Base-by-base conservation (phyloP, 345 rosid species). In the Eucalyptus polybractea region DNA sequence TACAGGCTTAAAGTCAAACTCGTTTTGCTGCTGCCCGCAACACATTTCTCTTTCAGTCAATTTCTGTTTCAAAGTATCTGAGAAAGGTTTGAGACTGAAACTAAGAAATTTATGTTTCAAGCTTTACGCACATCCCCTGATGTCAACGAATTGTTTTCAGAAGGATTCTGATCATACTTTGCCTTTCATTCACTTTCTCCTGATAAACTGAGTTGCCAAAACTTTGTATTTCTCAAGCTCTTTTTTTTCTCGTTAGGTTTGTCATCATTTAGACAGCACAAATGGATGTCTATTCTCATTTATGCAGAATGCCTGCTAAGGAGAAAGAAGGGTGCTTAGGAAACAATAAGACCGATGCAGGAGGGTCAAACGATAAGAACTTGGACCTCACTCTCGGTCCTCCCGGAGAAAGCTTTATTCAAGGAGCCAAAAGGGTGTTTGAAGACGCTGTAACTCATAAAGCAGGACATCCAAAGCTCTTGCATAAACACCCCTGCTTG, bases 341-440 rank as follows among this genome's bases (percentile, higher is more conserved):
- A 49, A 51, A 51, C 87, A 49, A 86, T 29, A 76, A 37, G 83
- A 37, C 14, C 5, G 47, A 37, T 37, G 90, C 72, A 56, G 45
- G 85, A 58, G 80, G 69, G 29, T 42, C 90, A 29, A 92, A 92
- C 24, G 94, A 91, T 72, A 90, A 93, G 31, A 92, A 86, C 86
- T 88, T 94, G 92, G 94, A 92, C 89, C 88, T 93, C 86, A 94
- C 92, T 87, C 93, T 94, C 51, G 92, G 92, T 91, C 94, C 93
- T 86, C 95, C 93, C 3, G 93, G 92, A 88, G 93, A 91, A 81
- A 87, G 62, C 10, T 50, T 49, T 31, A 31, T 81, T 80, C 67
- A 86, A 89, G 88, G 92, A 93, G 87, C 90, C 80, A 90, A 92
- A 89, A 90, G 93, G 88, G 90, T 37, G 80, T 86, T 29, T 33